These are phyloP conservation scores for Choiromyces venosus DNA, from an alignment of 495 filamentous ascomycete species.

Conservation along the genomic window DNA sequence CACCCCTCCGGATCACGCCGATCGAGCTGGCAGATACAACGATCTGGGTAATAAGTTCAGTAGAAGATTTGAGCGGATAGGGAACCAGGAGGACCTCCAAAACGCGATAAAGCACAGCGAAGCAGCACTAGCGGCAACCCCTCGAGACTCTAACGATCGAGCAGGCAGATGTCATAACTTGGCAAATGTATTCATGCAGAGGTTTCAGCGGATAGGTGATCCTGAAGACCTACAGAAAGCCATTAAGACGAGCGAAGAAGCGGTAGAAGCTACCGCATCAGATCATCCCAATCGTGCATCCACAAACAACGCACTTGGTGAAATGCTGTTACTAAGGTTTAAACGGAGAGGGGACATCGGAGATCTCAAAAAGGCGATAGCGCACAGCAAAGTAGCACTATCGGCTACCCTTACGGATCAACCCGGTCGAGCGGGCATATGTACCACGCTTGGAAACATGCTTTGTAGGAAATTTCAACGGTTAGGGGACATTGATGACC, in stretches of 20 bases:
- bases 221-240: no score
- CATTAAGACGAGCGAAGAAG: no score
- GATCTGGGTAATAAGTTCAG: background rate
- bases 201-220: no score
- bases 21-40: background rate
- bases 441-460: no score
- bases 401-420: background rate
- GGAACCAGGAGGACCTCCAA: background rate
- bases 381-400: background rate
- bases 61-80: background rate
- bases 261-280: background rate
- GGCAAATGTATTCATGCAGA: no score
- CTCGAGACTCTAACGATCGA: no score
- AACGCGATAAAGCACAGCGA: background rate
- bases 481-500: conserved; percentile 4
- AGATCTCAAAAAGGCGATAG: background rate
- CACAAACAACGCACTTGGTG: background rate
- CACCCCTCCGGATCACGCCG: background rate
- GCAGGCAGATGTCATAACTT: no score
- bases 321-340: no score
- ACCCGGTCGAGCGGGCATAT: background rate
- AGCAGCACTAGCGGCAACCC: background rate
- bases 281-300: conserved; percentile 7
- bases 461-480: no score
- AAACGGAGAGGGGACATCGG: background rate